Evolutionary conservation across 106 monocot genomes (phyloP).

Genomic region (Dendrobium nobile): DNA sequence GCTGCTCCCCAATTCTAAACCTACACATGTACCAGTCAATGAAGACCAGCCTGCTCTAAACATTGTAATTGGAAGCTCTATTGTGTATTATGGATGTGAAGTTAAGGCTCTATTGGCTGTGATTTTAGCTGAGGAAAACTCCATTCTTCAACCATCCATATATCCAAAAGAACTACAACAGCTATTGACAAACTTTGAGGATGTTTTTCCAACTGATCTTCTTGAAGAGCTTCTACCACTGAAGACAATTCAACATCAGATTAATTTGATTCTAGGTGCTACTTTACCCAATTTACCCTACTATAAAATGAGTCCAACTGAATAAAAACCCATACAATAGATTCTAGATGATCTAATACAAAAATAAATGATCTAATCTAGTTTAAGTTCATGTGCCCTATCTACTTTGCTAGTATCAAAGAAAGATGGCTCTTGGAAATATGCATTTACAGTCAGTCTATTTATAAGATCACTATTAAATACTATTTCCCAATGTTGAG

Average conservation of each 20-base stretch:
- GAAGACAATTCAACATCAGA: background rate
- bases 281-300: background rate
- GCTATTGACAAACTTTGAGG: background rate
- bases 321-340: background rate
- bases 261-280: background rate
- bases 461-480: constrained; percentile 13
- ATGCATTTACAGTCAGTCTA: background rate
- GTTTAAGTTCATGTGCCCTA: constrained; percentile 10
- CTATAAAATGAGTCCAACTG: background rate
- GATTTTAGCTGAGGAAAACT: too few relatives aligned
- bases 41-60: too few relatives aligned
- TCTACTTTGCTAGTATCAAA: background rate
- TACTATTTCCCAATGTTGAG: background rate
- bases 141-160: too few relatives aligned
- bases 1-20: too few relatives aligned
- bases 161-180: background rate
- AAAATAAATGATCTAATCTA: background rate
- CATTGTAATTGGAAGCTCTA: too few relatives aligned
- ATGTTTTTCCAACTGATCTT: background rate
- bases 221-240: background rate
- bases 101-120: too few relatives aligned
- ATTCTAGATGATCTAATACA: background rate
- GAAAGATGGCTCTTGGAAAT: too few relatives aligned
- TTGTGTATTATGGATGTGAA: too few relatives aligned
- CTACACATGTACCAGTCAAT: too few relatives aligned